A percentile compares a stretch with the other conserved stretches of the same genome.
Evolutionary conservation across 306 rosid genomes (phyloP).

Genomic region (Cucurbita ficifolia): DNA sequence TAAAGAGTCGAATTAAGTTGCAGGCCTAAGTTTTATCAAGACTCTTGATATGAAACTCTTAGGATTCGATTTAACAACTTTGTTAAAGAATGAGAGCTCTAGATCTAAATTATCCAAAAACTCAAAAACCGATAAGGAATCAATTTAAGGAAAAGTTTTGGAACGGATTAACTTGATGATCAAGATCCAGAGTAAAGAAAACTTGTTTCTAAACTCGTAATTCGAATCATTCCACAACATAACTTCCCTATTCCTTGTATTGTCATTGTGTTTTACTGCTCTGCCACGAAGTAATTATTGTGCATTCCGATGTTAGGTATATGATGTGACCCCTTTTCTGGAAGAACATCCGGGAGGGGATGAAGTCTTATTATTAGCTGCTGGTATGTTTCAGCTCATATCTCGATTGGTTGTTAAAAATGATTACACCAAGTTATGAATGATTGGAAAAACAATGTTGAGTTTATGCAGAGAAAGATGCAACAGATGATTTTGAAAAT

Average conservation of each 20-base stretch:
- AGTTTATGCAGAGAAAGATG: conserved; percentile 55
- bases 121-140: too few relatives aligned
- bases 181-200: too few relatives aligned
- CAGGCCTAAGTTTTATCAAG: background rate
- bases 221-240: too few relatives aligned
- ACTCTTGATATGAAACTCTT: too few relatives aligned
- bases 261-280: background rate
- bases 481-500: conserved; percentile 74
- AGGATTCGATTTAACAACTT: too few relatives aligned
- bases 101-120: too few relatives aligned
- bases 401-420: background rate
- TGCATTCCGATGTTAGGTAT: conserved; percentile 34
- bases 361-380: conserved; percentile 50
- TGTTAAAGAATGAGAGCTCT: too few relatives aligned
- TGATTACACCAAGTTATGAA: background rate
- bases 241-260: background rate
- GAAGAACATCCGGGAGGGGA: conserved; percentile 96
- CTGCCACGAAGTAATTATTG: background rate
- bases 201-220: too few relatives aligned
- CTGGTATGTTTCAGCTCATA: conserved; percentile 32
- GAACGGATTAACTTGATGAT: too few relatives aligned
- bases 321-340: conserved; percentile 71
- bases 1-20: too few relatives aligned
- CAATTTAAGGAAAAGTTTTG: too few relatives aligned
- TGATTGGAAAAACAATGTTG: conserved; percentile 3